These are phyloP conservation scores for Berberis vulgaris DNA, from an alignment of 164 flowering plant species.

Conservation along the genomic window DNA sequence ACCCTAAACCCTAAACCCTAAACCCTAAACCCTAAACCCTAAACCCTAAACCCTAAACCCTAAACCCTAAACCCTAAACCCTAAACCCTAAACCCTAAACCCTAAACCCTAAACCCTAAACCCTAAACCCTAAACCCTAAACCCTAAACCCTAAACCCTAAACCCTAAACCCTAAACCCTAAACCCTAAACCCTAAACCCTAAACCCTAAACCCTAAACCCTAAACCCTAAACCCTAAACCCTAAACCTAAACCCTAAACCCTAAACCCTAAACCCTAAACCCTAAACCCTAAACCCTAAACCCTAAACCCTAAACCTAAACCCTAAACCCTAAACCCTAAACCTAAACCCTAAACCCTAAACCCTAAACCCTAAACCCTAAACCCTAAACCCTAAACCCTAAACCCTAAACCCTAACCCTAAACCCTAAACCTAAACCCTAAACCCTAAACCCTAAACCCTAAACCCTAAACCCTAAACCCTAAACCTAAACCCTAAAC, in stretches of 20 bases:
- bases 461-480: conserved; percentile 15
- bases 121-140: conserved; percentile 6
- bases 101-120: not conserved
- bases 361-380: conserved; percentile 14
- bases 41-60: conserved; percentile 11
- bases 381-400: conserved; percentile 16
- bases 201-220: conserved; percentile 1
- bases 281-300: conserved; percentile 5
- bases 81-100: not conserved
- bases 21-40: conserved; percentile 12
- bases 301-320: conserved; percentile 8
- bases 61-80: conserved; percentile 5
- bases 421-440: conserved; percentile 9
- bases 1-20: conserved; percentile 9
- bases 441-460: conserved; percentile 13
- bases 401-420: conserved; percentile 11
- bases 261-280: conserved; percentile 4
- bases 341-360: conserved; percentile 10
- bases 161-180: conserved; percentile 6
- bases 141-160: conserved; percentile 6
- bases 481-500: conserved; percentile 13
- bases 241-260: conserved; percentile 3
- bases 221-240: conserved; percentile 5
- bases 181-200: conserved; percentile 3
- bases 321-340: conserved; percentile 3